Base-by-base conservation (phyloP, 441 rosid species). In the Eruca vesicaria region DNA sequence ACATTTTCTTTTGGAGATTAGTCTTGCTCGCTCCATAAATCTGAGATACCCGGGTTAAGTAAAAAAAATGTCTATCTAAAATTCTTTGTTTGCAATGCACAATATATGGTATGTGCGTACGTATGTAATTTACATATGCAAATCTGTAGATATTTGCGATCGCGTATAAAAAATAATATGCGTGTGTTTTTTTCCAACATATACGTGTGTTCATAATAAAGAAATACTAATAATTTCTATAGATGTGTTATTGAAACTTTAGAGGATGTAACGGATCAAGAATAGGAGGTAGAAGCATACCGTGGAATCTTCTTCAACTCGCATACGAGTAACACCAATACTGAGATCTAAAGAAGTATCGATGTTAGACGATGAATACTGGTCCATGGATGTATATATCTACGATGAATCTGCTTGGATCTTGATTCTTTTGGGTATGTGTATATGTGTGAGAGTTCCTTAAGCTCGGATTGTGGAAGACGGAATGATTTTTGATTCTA, bases 271-370 rank as follows among this genome's bases (percentile, higher is more conserved):
- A 36, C 36, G 52, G 20, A 71, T 12, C 15, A 65, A 59, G 60
- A 50, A 10, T 50, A 50, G 11, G 56, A 4, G 26, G 1, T 0
- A 35, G 59, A 77, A 50, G 63, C 78, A 61, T 74, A 87, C 85
- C 80, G 78, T 55, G 6, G 77, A 67, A 20, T 80, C 86, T 63
- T 82, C 85, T 2, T 72, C 66, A 43, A 72, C 67, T 55, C 80
- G 86, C 12, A 77, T 63, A 10, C 86, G 86, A 73, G 82, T 84
- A 50, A 84, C 70, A 50, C 82, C 86, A 23, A 84, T 77, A 28
- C 85, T 87, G 61, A 95, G 98, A 88, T 95, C 94, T 77, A 95
- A 69, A n/a, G 95, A 86, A 75, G 93, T 91, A 69, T 90, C 86
- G 5, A 88, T 84, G 78, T 78, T 63, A 76, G 83, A 45, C 8